phyloP scores from a whole-genome alignment of 1,139 yeast genomes.

The Pichia sp. region DNA sequence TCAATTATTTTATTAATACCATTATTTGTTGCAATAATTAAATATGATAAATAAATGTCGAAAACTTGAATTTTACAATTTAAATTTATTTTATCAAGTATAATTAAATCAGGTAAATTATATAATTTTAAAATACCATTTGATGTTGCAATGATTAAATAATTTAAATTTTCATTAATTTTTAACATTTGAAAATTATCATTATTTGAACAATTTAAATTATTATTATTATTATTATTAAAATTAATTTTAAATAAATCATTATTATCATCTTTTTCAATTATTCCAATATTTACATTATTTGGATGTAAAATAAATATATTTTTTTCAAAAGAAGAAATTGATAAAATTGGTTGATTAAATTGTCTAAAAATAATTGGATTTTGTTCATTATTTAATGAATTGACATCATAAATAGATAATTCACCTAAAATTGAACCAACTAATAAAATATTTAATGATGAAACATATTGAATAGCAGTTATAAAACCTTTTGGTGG shows the following conservation, averaged over 20 bases:
- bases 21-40: conserved; percentile 12
- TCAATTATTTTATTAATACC: conserved; percentile 40
- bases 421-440: conserved; percentile 10
- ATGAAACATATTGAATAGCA: neutral
- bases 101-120: conserved; percentile 6
- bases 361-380: neutral
- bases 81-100: conserved; percentile 13
- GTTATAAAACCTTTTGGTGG: conserved; percentile 8
- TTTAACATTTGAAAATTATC: conserved; percentile 1
- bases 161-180: conserved; percentile 4
- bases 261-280: too few species aligned
- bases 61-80: conserved; percentile 12
- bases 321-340: conserved; percentile 1
- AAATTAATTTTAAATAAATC: neutral
- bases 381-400: neutral
- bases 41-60: conserved; percentile 8
- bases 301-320: conserved; percentile 6
- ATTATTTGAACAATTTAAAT: neutral
- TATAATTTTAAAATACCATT: conserved; percentile 5
- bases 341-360: conserved; percentile 1
- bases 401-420: neutral
- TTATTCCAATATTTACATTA: neutral
- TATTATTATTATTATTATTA: neutral
- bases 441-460: neutral
- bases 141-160: conserved; percentile 2